Percentiles rank a stretch among this genome's conserved stretches.
Conservation (phyloP, 1,284 basidiomycete species). For the Puccinia triticina region DNA sequence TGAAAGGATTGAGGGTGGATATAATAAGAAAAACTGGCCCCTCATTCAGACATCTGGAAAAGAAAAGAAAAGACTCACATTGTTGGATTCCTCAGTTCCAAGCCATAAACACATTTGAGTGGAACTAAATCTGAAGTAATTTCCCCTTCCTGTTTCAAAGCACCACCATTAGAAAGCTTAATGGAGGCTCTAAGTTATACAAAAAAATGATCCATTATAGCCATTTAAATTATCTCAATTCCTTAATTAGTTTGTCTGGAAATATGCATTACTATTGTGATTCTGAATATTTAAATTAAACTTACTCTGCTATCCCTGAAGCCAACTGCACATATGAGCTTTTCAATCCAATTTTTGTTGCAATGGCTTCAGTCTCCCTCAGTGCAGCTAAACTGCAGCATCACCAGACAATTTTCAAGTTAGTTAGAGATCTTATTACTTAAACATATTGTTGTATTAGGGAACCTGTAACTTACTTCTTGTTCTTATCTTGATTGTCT, state of each 20-base stretch:
- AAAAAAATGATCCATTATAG: neutral
- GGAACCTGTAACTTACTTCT: neutral
- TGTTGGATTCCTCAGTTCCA: neutral
- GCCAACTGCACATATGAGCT: neutral
- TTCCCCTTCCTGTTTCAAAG: neutral
- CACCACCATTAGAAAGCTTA: neutral
- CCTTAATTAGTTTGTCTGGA: neutral
- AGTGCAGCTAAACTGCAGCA: neutral
- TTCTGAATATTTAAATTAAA: neutral
- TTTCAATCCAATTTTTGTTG: neutral
- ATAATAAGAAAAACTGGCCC: neutral
- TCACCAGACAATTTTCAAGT: neutral
- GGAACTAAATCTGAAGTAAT: neutral
- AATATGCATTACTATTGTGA: neutral
- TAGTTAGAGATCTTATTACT: neutral
- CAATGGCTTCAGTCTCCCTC: neutral
- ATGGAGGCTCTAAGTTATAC: neutral
- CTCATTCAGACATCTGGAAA: neutral
- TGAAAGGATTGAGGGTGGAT: neutral
- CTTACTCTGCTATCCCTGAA: neutral
- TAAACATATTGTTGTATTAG: neutral
- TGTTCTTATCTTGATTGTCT: neutral
- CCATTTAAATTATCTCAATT: too few relatives aligned
- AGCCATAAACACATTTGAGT: neutral
- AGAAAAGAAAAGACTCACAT: neutral